These are phyloP conservation scores for Hirsutella thompsonii DNA, from an alignment of 2,329 filamentous ascomycete genomes.

Conservation along the genomic window DNA sequence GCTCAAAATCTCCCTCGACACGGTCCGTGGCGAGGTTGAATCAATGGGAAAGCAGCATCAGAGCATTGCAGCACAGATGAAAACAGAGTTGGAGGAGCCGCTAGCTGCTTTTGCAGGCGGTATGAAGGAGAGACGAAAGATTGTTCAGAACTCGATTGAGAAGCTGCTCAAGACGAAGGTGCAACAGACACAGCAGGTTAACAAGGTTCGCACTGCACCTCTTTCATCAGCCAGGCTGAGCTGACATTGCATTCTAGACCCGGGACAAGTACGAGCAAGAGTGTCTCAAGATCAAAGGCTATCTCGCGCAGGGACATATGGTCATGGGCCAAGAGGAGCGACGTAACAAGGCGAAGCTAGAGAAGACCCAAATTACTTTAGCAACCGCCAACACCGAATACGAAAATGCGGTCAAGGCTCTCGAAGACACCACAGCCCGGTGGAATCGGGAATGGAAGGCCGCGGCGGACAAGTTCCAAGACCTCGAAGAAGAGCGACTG, in stretches of 20 bases:
- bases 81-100: slow-evolving; percentile 87
- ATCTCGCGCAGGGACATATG: slow-evolving; percentile 97
- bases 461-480: slow-evolving; percentile 97
- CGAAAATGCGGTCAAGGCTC: slow-evolving; percentile 78
- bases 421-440: slow-evolving; percentile 87
- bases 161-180: slow-evolving; percentile 88
- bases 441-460: slow-evolving; percentile 99
- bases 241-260: slow-evolving; percentile 36
- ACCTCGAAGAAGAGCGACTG: slow-evolving; percentile 90
- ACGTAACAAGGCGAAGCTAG: slow-evolving; percentile 96
- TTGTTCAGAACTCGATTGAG: slow-evolving; percentile 87
- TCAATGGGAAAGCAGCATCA: slow-evolving; percentile 90
- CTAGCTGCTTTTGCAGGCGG: slow-evolving; percentile 82
- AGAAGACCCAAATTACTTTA: slow-evolving; percentile 95
- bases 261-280: slow-evolving; percentile 95
- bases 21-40: slow-evolving; percentile 79
- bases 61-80: slow-evolving; percentile 86
- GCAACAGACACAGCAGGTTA: slow-evolving; percentile 80
- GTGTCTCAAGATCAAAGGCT: slow-evolving; percentile 95
- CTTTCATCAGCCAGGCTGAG: slow-evolving; percentile 11
- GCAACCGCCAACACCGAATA: slow-evolving; percentile 88
- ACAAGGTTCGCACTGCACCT: slow-evolving; percentile 81
- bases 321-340: slow-evolving; percentile 99
- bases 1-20: slow-evolving; percentile 72
- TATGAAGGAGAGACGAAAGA: slow-evolving; percentile 94